A percentile compares a stretch with the other conserved stretches of the same genome.
Conservation (phyloP, 345 rosid genomes). For the Iberis pinnata region DNA sequence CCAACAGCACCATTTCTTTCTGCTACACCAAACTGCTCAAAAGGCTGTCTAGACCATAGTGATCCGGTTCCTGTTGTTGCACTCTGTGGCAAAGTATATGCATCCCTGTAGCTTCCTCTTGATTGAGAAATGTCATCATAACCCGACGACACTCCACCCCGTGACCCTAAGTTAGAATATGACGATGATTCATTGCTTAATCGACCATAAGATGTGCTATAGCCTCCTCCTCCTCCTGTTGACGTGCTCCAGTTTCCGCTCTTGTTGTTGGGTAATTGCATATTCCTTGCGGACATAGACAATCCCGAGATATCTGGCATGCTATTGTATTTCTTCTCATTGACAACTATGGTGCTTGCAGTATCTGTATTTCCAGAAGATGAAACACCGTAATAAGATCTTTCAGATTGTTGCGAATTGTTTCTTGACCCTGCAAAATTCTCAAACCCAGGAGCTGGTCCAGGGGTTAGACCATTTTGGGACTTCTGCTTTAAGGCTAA, state of each 20-base stretch:
- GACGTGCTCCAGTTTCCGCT: conserved; percentile 48
- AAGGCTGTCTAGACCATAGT: conserved; percentile 93
- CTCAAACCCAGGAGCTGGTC: conserved; percentile 58
- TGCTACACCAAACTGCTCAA: conserved; percentile 89
- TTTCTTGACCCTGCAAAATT: conserved; percentile 48
- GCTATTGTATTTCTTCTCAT: conserved; percentile 78
- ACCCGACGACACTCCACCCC: conserved; percentile 41
- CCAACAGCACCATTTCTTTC: conserved; percentile 47
- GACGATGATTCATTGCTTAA: conserved; percentile 41
- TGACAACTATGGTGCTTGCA: conserved; percentile 31
- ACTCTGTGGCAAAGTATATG: conserved; percentile 33
- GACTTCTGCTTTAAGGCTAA: conserved; percentile 51
- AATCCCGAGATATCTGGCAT: conserved; percentile 83
- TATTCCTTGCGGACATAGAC: conserved; percentile 48
- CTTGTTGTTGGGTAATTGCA: conserved; percentile 39
- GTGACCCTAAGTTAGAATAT: conserved; percentile 45
- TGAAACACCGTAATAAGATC: conserved; percentile 40
- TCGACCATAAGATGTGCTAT: conserved; percentile 47
- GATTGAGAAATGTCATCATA: too few relatives aligned
- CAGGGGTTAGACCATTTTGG: conserved; percentile 52
- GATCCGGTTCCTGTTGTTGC: conserved; percentile 53
- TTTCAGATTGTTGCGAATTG: conserved; percentile 44
- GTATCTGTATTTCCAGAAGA: conserved; percentile 41
- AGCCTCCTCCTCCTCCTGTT: conserved; percentile 30
- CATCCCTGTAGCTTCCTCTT: conserved; percentile 48